Evolutionary conservation across 352 stramenopile genomes (phyloP), one percentile per base, ranked within the genome.

Genomic region (Peronospora farinosa): DNA sequence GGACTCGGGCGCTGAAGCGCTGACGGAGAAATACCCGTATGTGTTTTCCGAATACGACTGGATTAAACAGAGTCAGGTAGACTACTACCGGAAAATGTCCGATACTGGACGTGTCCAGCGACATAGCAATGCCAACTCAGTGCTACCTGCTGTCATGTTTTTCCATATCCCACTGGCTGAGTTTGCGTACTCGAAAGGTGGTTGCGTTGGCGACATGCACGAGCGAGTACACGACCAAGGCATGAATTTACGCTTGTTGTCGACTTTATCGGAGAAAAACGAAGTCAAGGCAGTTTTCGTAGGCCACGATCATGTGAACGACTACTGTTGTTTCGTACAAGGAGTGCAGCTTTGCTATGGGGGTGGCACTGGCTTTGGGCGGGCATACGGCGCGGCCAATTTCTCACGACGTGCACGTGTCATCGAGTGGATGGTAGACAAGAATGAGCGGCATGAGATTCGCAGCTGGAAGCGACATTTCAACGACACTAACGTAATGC

Each of bases 231-330:
- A 54, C 0, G 48, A 65, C 27, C 57, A 66, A 36, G 60, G 55
- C 0, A 62, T 75, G 52, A 84, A 80, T 51, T 37, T 60, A 15
- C 54, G 63, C 7, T 45, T 86, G 13, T 83, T 21, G 31, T 65
- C 61, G 0, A 63, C 72, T 3, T 36, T 86, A 28, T 60, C 68
- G 3, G 54, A 78, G 25, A 48, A 72, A 51, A 67, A 76, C 23
- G 74, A 86, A 17, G 67, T 86, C 19, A 86, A 86, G 46, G 74
- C 72, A 1, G 56, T 2, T 84, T 21, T 86, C 23, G 69, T 74
- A 4, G 72, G 72, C 6, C 74, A 86, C 46, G 69, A 86, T 60
- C 74, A 86, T 31, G 5, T 72, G 19, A 21, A 21, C 19, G 19
- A 21, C 1, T 21, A 21, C 3, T 21, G 19, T 21, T 21, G 19